Percentiles rank a stretch among this genome's conserved stretches.
Conservation (phyloP, 768 basidiomycete species). For the Chalciporus pseudorubinellus region DNA sequence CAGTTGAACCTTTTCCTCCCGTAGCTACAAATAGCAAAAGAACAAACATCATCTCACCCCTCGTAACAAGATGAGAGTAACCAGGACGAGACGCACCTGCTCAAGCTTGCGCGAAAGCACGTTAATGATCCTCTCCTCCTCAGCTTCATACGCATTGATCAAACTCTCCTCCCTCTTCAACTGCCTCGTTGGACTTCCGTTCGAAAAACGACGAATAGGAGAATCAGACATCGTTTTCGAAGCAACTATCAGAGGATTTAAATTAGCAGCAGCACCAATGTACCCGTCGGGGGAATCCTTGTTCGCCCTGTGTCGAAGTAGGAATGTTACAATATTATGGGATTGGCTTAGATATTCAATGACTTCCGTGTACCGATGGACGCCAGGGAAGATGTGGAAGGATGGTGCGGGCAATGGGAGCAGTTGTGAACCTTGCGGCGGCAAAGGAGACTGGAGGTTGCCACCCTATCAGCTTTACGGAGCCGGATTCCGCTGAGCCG, state of each 20-base stretch:
- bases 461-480: slow-evolving; percentile 7
- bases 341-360: not conserved
- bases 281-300: not conserved
- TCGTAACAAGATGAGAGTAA: not conserved
- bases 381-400: not conserved
- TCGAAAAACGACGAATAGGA: slow-evolving; percentile 57
- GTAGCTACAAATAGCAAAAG: slow-evolving; percentile 45
- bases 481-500: slow-evolving; percentile 15
- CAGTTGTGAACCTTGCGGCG: not conserved
- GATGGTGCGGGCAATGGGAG: not conserved
- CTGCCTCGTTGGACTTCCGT: slow-evolving; percentile 49
- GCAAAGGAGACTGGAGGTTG: slow-evolving; percentile 3
- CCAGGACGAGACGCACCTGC: slow-evolving; percentile 47
- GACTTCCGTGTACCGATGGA: too few species aligned
- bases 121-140: slow-evolving; percentile 87
- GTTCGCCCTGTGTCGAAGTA: not conserved
- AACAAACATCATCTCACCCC: not conserved
- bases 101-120: slow-evolving; percentile 80
- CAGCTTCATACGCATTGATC: slow-evolving; percentile 87
- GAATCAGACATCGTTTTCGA: slow-evolving; percentile 34
- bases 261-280: not conserved
- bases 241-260: not conserved
- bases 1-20: slow-evolving; percentile 80
- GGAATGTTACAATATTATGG: too few species aligned
- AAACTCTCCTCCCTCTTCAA: slow-evolving; percentile 62